Percentiles rank a stretch among this genome's conserved stretches.
These are phyloP conservation scores for Solanum hybrid DNA, from an alignment of 305 asterid species.

Conservation along the genomic window DNA sequence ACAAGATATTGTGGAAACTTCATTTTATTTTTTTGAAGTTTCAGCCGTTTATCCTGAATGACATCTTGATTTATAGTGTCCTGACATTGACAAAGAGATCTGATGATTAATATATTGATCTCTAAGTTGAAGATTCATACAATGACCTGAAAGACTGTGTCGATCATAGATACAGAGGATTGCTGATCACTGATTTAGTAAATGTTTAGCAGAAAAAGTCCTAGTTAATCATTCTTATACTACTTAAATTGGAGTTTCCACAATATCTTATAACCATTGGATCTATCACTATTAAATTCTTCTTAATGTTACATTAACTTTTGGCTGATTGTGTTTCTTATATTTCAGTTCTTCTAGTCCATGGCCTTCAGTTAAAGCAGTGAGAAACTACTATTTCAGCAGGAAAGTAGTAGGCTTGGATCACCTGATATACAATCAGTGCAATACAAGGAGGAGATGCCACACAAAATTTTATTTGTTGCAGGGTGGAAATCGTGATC, in stretches of 20 bases:
- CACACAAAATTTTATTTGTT: constrained; percentile 29
- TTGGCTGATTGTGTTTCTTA: constrained; percentile 23
- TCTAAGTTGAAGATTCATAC: neutral
- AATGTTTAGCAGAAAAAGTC: neutral
- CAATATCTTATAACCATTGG: neutral
- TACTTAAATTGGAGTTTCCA: neutral
- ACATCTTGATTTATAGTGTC: neutral
- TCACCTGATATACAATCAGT: constrained; percentile 28
- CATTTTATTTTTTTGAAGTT: neutral
- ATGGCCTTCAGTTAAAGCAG: constrained; percentile 43
- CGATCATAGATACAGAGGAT: neutral
- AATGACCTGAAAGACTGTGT: neutral
- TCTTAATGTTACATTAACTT: constrained; percentile 1
- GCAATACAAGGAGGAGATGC: constrained; percentile 42
- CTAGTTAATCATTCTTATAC: neutral
- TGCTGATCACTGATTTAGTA: neutral
- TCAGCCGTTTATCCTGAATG: neutral
- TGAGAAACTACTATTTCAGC: constrained; percentile 24
- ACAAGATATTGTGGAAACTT: too few species aligned
- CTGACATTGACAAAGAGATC: neutral
- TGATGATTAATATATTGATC: neutral
- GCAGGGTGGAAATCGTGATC: constrained; percentile 27
- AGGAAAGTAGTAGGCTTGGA: constrained; percentile 32
- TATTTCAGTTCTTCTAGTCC: constrained; percentile 60
- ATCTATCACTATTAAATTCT: neutral